Base-by-base conservation (phyloP, 345 rosid genomes). In the Populus simonii region DNA sequence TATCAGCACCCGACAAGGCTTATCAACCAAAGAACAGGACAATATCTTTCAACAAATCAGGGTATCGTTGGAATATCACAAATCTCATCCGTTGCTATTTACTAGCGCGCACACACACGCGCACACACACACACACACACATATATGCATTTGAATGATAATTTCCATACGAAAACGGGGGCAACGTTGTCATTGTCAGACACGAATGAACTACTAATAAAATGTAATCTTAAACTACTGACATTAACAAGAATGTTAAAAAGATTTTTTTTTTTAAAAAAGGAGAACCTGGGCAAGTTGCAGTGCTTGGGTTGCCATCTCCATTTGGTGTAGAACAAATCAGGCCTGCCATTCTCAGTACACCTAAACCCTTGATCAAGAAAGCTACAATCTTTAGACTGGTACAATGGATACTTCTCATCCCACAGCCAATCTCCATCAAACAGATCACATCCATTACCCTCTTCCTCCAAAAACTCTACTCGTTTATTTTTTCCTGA, bases 401-500 rank as follows among this genome's bases (percentile, higher is more conserved):
- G 91, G 79, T 96, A 96, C 89, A 93, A 74, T 1, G 99, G 99
- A 77, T 93, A 93, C 3, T 74, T 82, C 36, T 93, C 96, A 72
- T 96, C 99, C 97, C 97, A 96, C n/a, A 92, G 90, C 99, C 99
- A 96, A 55, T 83, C 91, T 43, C 98, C 98, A 41, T 93, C 87
- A 79, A 96, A 93, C 76, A 93, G 80, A 78, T 95, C 89, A 81
- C 99, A 95, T 29, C 72, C 86, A 55, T 75, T 78, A 55, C 94
- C 92, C 68, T 82, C 85, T 53, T 86, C 83, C 33, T 85, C 83
- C 85, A 92, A 86, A 78, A 89, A 93, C 61, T 88, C 98, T 39
- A 83, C 92, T 83, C 78, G 88, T 61, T 74, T 77, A 16, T 39
- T 70, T 38, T 65, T 79, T 78, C 65, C 67, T 45, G 85, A 76